phyloP scores from a whole-genome alignment of 345 rosid genomes.

The Syzygium aromaticum region DNA sequence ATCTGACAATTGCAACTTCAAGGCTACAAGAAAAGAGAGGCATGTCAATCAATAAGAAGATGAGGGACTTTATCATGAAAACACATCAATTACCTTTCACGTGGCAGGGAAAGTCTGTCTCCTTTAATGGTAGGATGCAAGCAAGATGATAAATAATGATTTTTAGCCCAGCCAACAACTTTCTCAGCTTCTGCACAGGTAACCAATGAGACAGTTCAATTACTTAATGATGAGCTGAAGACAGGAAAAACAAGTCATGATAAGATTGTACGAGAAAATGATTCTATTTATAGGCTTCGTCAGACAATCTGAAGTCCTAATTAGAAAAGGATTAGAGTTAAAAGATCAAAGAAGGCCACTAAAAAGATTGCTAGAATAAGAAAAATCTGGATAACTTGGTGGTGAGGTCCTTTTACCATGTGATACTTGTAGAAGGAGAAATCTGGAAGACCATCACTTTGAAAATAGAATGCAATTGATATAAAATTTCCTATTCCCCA shows the following conservation, averaged over 20 bases:
- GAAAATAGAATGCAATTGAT: background rate
- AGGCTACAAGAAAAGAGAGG: constrained; percentile 49
- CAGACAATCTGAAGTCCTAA: background rate
- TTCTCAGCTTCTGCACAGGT: constrained; percentile 73
- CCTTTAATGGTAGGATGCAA: constrained; percentile 55
- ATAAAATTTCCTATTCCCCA: background rate
- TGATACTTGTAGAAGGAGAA: background rate
- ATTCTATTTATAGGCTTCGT: background rate
- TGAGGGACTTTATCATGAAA: background rate
- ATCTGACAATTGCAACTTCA: constrained; percentile 68
- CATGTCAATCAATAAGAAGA: constrained; percentile 13
- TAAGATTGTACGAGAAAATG: background rate
- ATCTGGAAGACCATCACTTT: background rate
- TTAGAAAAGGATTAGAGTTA: background rate
- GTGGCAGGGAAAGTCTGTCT: constrained; percentile 61
- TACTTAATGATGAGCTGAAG: background rate
- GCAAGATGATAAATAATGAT: constrained; percentile 74
- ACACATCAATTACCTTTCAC: constrained; percentile 49
- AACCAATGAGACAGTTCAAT: background rate
- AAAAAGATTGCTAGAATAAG: background rate
- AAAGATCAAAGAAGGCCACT: background rate
- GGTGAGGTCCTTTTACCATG: background rate
- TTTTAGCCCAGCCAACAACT: constrained; percentile 95
- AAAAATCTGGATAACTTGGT: background rate
- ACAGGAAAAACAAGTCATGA: background rate